These are phyloP conservation scores for Coniosporium tulheliwenetii DNA, from an alignment of 2,329 filamentous ascomycete genomes.

Conservation along the genomic window DNA sequence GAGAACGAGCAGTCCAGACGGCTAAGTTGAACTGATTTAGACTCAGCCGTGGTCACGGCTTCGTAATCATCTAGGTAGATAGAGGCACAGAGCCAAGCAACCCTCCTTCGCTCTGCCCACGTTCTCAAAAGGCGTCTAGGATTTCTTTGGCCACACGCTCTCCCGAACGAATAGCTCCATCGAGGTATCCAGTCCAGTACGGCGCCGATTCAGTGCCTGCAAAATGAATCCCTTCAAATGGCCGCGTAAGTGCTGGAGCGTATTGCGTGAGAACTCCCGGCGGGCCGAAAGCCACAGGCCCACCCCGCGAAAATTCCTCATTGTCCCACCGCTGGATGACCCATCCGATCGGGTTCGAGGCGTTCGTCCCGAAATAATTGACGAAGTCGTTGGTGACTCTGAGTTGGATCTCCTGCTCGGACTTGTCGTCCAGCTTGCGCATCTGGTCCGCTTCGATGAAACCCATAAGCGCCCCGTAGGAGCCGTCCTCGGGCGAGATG, in stretches of 20 bases:
- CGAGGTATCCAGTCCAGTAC: constrained; percentile 13
- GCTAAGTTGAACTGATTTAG: no score
- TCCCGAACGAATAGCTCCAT: constrained; percentile 11
- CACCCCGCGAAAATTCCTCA: constrained; percentile 11
- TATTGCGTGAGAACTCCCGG: constrained; percentile 9
- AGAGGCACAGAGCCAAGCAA: no score
- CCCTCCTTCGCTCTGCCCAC: no score
- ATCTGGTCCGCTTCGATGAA: constrained; percentile 13
- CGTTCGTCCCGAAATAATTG: constrained; percentile 6
- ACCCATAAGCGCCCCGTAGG: constrained; percentile 11
- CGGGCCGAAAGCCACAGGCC: constrained; percentile 10
- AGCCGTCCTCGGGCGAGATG: constrained; percentile 7
- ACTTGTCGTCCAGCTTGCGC: constrained; percentile 6
- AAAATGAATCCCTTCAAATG: constrained; percentile 8
- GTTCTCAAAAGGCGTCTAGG: no score
- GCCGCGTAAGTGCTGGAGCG: constrained; percentile 6
- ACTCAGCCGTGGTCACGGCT: no score
- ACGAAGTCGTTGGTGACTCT: constrained; percentile 7
- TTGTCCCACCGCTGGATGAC: constrained; percentile 11
- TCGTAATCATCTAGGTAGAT: no score
- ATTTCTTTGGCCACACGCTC: constrained; percentile 5
- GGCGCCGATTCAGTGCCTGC: constrained; percentile 11
- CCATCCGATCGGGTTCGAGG: constrained; percentile 5
- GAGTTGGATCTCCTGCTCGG: constrained; percentile 7
- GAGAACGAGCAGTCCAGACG: no score